Base-by-base conservation (phyloP, 225 moss, liverwort and hornwort genomes). In the Polytrichum commune region DNA sequence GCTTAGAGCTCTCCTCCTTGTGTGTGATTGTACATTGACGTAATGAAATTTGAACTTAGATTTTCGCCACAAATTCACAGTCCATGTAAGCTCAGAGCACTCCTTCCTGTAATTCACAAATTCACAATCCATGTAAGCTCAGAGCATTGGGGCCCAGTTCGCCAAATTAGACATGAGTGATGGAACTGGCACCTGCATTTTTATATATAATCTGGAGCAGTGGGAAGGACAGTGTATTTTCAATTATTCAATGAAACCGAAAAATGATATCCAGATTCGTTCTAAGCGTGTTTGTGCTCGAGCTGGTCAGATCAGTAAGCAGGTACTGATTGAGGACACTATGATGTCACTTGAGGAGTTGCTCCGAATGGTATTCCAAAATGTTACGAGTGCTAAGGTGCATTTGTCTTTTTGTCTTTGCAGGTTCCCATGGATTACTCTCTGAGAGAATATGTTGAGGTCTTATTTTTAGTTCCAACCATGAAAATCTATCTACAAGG, bases 251-350 rank as follows among this genome's bases (percentile, higher is more conserved):
- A 22, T n/a, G 30, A 86, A 77, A 22, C 77, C 67, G 69, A 4
- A 54, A 56, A n/a, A 33, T 68, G 95, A 95, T 75, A 92, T 96
- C 19, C 26, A 0, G 5, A 92, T 93, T 33, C 85, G 90, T 7
- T 89, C 87, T 28, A 79, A 55, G 46, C 90, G 92, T 38, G 90
- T 87, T 66, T 83, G 93, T 67, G 80, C 81, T 64, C 85, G 96
- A 69, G 84, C 89, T 67, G 92, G 93, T n/a, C 96, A 96, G 72
- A 96, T 89, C 53, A 89, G 93, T 65, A 69, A 69, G 25, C 22
- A 90, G 74, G 96, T 86, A 57, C 26, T 61, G 20, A 61, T 61
- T 10, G n/a, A 26, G 26, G 26, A 26, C 61, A 61, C 22, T 7
- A 22, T 19, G 16, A 66, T 30, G 4, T 66, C 29, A 29, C 18